A percentile compares a stretch with the other conserved stretches of the same genome.
Evolutionary conservation across 108 stramenopile genomes (phyloP).

Genomic region (Discostella pseudostelligera): DNA sequence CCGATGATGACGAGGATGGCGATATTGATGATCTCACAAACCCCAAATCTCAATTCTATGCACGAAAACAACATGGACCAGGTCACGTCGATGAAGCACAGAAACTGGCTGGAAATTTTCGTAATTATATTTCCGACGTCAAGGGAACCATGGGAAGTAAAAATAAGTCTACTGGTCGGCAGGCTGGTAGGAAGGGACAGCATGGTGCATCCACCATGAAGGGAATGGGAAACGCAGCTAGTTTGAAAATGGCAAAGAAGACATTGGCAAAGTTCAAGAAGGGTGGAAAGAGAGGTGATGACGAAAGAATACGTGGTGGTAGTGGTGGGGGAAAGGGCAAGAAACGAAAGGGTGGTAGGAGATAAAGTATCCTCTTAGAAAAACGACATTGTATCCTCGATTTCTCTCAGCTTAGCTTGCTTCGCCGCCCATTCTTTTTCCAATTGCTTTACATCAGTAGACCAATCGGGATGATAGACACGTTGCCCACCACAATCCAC

Average conservation of each 20-base stretch:
- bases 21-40: constrained; percentile 35
- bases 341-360: too few species aligned
- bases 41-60: constrained; percentile 13
- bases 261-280: constrained; percentile 44
- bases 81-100: constrained; percentile 57
- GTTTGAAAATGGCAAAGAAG: constrained; percentile 79
- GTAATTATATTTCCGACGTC: constrained; percentile 60
- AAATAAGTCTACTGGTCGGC: constrained; percentile 25
- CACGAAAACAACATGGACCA: constrained; percentile 31
- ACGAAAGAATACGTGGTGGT: constrained; percentile 14
- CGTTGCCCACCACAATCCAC: too few species aligned
- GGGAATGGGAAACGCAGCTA: constrained; percentile 67
- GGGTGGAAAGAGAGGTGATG: constrained; percentile 21
- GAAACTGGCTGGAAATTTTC: constrained; percentile 70
- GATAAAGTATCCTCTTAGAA: too few species aligned
- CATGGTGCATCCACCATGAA: constrained; percentile 84
- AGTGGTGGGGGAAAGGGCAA: constrained; percentile 24
- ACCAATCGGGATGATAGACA: too few species aligned
- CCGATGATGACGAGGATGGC: constrained; percentile 54
- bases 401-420: too few species aligned
- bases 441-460: too few species aligned
- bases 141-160: constrained; percentile 71
- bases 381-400: too few species aligned
- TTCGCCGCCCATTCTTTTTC: too few species aligned
- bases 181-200: constrained; percentile 61